A percentile compares a stretch with the other conserved stretches of the same genome.
These are phyloP conservation scores for Dipteronia dyeriana DNA, from an alignment of 345 rosid species.

Conservation along the genomic window DNA sequence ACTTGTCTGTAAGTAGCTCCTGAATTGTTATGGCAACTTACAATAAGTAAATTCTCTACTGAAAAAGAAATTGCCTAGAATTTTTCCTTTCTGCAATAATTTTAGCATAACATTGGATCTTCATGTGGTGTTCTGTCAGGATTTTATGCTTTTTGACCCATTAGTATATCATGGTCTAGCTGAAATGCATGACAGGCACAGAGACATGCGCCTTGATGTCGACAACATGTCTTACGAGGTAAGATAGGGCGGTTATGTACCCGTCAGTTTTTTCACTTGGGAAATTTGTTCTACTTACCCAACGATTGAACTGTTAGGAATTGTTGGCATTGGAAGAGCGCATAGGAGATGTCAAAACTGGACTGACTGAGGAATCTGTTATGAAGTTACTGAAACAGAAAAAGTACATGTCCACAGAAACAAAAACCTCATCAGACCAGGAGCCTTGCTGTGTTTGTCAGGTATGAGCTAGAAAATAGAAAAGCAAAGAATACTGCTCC, in stretches of 20 bases:
- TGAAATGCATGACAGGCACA: conserved; percentile 82
- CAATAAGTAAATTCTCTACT: neutral
- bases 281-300: conserved; percentile 6
- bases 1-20: neutral
- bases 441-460: conserved; percentile 94
- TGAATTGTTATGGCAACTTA: neutral
- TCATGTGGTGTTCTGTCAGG: conserved; percentile 45
- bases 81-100: neutral
- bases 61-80: conserved; percentile 2
- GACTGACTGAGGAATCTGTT: conserved; percentile 73
- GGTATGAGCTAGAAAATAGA: conserved; percentile 37
- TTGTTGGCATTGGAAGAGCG: conserved; percentile 87
- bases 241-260: conserved; percentile 17
- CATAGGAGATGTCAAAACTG: conserved; percentile 87
- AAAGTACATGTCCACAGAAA: conserved; percentile 32
- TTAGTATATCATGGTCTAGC: conserved; percentile 65
- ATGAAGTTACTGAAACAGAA: conserved; percentile 52
- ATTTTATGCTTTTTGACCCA: conserved; percentile 81
- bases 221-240: conserved; percentile 99
- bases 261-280: neutral
- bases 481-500: neutral
- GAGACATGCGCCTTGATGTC: conserved; percentile 92
- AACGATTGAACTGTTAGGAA: conserved; percentile 50
- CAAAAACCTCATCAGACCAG: conserved; percentile 36
- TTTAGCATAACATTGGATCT: conserved; percentile 12